Evolutionary conservation across 768 basidiomycete genomes (phyloP).

Genomic region (Leucocoprinus leucothites): DNA sequence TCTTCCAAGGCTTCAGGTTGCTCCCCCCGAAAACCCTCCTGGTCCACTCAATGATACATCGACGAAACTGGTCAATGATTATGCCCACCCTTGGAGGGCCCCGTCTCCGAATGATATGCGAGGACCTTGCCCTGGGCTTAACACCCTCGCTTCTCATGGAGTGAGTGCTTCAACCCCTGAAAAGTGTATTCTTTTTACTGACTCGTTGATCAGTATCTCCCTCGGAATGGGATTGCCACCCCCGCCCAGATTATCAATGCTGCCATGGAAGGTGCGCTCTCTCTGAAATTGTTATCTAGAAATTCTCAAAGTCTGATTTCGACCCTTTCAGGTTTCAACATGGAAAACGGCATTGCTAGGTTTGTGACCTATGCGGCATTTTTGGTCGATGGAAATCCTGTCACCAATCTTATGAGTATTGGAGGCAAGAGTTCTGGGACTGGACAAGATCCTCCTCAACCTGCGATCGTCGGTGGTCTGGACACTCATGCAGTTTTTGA

Average conservation of each 20-base stretch:
- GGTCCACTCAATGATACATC: conserved; percentile 14
- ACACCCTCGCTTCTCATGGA: conserved; percentile 18
- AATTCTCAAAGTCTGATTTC: neutral
- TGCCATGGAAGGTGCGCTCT: conserved; percentile 8
- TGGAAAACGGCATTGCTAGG: conserved; percentile 13
- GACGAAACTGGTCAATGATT: conserved; percentile 19
- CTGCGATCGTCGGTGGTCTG: conserved; percentile 17
- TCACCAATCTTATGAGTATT: conserved; percentile 17
- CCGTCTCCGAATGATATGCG: conserved; percentile 12
- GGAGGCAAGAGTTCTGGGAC: conserved; percentile 15
- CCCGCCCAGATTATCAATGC: conserved; percentile 14
- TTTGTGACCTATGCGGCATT: conserved; percentile 18
- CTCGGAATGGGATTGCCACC: conserved; percentile 13
- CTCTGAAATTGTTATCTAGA: neutral
- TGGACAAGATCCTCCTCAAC: conserved; percentile 14
- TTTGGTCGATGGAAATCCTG: conserved; percentile 15
- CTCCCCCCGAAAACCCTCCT: conserved; percentile 2
- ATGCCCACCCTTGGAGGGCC: conserved; percentile 16
- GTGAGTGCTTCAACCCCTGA: conserved; percentile 4
- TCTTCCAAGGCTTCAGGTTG: conserved; percentile 8
- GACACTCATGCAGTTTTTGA: conserved; percentile 18
- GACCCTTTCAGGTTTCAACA: conserved; percentile 15
- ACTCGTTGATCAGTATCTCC: conserved; percentile 9
- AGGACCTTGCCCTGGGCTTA: conserved; percentile 20
- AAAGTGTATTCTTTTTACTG: neutral